Evolutionary conservation across 495 filamentous ascomycete species (phyloP).

Genomic region (Platismatia glauca): DNA sequence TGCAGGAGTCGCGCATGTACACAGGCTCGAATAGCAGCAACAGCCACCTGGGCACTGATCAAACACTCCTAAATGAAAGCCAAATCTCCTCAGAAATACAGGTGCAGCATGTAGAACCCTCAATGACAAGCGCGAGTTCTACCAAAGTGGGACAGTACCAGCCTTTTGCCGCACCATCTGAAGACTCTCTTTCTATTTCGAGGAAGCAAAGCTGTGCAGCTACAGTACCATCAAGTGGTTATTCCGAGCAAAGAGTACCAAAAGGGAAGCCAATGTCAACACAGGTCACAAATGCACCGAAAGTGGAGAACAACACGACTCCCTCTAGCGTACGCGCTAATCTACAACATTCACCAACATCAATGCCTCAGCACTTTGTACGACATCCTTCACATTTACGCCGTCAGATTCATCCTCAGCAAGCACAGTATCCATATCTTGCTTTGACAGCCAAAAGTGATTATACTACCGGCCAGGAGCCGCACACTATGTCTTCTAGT

Average conservation of each 20-base stretch:
- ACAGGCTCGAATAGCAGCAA: neutral
- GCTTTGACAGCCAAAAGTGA: neutral
- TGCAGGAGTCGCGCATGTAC: neutral
- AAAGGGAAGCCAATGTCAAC: neutral
- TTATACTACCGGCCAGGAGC: neutral
- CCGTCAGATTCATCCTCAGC: neutral
- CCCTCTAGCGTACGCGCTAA: slow-evolving; percentile 1
- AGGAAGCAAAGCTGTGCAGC: neutral
- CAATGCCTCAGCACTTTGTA: neutral
- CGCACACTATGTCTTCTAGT: neutral
- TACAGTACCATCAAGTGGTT: neutral
- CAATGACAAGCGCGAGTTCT: neutral
- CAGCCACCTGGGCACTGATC: neutral
- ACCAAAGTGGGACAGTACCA: neutral
- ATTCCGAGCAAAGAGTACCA: neutral
- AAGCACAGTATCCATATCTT: neutral
- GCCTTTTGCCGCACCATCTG: neutral
- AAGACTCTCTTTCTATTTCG: neutral
- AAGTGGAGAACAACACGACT: neutral
- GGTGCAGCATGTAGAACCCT: neutral
- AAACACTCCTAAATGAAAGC: neutral
- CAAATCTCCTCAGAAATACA: neutral
- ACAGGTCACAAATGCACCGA: neutral
- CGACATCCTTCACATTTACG: neutral
- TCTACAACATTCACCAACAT: slow-evolving; percentile 2